phyloP scores from a whole-genome alignment of 108 stramenopile genomes.

The Thalassiosira profunda region DNA sequence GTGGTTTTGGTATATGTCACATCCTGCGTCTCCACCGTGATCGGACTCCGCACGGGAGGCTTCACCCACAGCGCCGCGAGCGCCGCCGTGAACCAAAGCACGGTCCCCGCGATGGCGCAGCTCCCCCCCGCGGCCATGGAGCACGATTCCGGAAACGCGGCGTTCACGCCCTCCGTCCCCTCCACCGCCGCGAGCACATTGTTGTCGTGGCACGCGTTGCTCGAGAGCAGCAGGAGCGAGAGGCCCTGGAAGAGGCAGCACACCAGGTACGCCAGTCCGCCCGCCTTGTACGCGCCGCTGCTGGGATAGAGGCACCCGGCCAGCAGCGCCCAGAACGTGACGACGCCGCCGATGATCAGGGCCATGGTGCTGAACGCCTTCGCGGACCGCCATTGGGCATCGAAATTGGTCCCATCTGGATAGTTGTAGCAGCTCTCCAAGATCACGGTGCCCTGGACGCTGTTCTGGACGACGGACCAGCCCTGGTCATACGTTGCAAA shows the following conservation, averaged over 20 bases:
- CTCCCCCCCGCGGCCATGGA: constrained; percentile 35
- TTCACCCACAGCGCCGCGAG: constrained; percentile 33
- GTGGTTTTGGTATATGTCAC: constrained; percentile 50
- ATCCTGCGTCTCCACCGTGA: constrained; percentile 39
- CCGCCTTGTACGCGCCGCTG: not conserved
- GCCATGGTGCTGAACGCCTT: constrained; percentile 44
- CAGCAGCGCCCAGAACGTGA: constrained; percentile 31
- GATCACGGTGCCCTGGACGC: constrained; percentile 12
- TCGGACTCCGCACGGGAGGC: constrained; percentile 25
- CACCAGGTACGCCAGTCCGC: constrained; percentile 21
- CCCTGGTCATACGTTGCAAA: constrained; percentile 46
- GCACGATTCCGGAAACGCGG: constrained; percentile 20
- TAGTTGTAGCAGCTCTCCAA: constrained; percentile 29
- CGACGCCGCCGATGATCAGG: constrained; percentile 38
- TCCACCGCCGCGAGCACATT: constrained; percentile 8
- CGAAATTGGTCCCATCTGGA: constrained; percentile 13
- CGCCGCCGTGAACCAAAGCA: constrained; percentile 46
- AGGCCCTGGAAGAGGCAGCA: constrained; percentile 50
- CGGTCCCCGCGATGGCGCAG: constrained; percentile 41
- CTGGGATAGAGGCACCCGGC: constrained; percentile 23
- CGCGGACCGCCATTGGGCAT: constrained; percentile 46
- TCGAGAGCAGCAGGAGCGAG: constrained; percentile 41
- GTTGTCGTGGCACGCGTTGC: constrained; percentile 47
- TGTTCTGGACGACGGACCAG: constrained; percentile 7
- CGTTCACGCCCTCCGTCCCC: not conserved